Evolutionary conservation across 1,139 yeast genomes (phyloP).

Genomic region (Saccharomyces hybrid): DNA sequence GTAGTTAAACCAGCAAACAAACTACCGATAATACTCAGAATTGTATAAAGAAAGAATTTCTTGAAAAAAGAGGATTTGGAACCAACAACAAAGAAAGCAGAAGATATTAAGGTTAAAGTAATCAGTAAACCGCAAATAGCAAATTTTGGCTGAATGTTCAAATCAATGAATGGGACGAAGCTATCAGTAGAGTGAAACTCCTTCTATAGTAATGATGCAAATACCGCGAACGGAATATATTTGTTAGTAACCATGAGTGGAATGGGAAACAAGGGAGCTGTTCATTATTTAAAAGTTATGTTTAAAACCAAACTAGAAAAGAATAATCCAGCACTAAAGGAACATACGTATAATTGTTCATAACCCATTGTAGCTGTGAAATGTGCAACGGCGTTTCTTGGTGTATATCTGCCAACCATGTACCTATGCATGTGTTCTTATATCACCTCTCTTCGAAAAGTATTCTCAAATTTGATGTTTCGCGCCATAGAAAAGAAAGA

Average conservation of each 20-base stretch:
- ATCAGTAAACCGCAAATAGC: conserved; percentile 20
- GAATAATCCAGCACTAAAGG: not conserved
- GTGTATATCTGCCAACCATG: not conserved
- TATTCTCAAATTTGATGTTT: conserved; percentile 2
- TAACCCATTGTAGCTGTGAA: not conserved
- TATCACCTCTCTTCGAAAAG: not conserved
- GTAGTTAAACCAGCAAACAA: conserved; percentile 24
- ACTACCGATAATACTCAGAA: conserved; percentile 21
- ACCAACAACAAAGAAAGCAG: conserved; percentile 16
- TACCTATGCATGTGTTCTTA: not conserved
- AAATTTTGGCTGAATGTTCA: conserved; percentile 22
- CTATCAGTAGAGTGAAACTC: conserved; percentile 14
- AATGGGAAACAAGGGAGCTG: not conserved
- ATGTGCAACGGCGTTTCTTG: not conserved
- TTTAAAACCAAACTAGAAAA: not conserved
- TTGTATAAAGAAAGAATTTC: conserved; percentile 14
- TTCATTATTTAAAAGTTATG: not conserved
- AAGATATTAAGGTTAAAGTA: conserved; percentile 16
- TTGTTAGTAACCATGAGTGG: not conserved
- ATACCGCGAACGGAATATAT: not conserved
- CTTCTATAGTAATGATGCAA: conserved; percentile 11
- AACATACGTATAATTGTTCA: not conserved
- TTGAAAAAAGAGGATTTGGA: conserved; percentile 14
- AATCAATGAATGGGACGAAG: conserved; percentile 14
- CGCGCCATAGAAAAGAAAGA: not conserved